A percentile compares a stretch with the other conserved stretches of the same genome.
These are phyloP conservation scores for Verticillium dahliae DNA, from an alignment of 2,329 filamentous ascomycete species.

Conservation along the genomic window DNA sequence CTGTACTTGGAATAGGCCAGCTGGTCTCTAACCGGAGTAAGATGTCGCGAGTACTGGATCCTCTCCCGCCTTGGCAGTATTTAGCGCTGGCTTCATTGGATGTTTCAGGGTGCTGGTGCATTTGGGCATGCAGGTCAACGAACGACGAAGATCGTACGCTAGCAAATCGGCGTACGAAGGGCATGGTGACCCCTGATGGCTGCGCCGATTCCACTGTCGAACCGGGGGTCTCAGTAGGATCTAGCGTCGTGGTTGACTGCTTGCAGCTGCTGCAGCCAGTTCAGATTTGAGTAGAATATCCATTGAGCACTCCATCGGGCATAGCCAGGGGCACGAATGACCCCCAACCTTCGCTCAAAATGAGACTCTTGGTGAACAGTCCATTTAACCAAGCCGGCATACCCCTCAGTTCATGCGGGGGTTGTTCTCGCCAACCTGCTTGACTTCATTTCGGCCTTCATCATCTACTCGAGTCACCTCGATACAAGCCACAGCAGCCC, in stretches of 20 bases:
- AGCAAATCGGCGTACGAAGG: not conserved
- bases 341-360: not conserved
- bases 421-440: not conserved
- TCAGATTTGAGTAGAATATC: not conserved
- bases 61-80: not conserved
- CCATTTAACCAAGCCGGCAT: not conserved
- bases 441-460: not conserved
- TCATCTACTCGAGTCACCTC: not conserved
- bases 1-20: not conserved
- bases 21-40: not conserved
- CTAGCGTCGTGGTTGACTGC: not conserved
- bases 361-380: not conserved
- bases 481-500: not conserved
- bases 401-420: not conserved
- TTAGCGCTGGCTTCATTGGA: not conserved
- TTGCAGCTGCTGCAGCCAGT: not conserved
- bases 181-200: not conserved
- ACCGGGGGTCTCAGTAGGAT: not conserved
- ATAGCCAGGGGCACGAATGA: not conserved
- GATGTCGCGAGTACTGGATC: too few species aligned
- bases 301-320: not conserved
- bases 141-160: not conserved
- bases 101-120: not conserved
- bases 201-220: not conserved
- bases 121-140: not conserved